Base-by-base conservation (phyloP, 2,329 filamentous ascomycete species). In the Xylariaceae sp. region DNA sequence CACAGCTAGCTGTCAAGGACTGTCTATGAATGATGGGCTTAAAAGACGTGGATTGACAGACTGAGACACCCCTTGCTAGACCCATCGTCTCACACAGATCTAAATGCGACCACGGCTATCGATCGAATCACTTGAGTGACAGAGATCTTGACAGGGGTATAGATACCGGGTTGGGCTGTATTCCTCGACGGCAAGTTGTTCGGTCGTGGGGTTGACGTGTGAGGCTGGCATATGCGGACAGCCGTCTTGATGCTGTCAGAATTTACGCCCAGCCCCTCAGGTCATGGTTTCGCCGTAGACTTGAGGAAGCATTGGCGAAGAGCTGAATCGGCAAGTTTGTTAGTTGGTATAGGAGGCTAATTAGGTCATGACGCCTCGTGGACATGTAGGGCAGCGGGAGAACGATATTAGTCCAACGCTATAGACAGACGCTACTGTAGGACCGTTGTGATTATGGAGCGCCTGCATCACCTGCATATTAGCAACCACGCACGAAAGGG, bases 141-240 rank as follows among this genome's bases (percentile, higher is more conserved):
- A 50, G 36, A 55, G 57, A 58, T 48, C 54, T 45, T n/a, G 21
- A 49, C 55, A 61, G 44, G 50, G 56, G 32, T 55, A 39, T 52
- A 37, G 50, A 55, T 39, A 51, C 35, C 30, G 41, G 50, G 46
- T 50, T 58, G 52, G 59, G 56, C 40, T 45, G 41, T 50, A 53
- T 44, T 54, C 11, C 42, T 55, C 47, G 37, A 43, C 45, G 30
- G 41, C 10, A 58, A 42, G 45, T 47, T 36, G 58, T 58, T 60
- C 53, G 55, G 51, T 48, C 40, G 44, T 30, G 49, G 56, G 42
- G 49, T 46, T 40, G 44, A 49, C 40, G 45, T 39, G 37, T 32
- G 54, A 62, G 52, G 54, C 54, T 58, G 52, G 52, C 43, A 57
- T 53, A 62, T 63, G 65, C 58, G 56, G 53, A 53, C 16, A 52